Base-by-base conservation (phyloP, 805 yeast species). In the Candida bentonensis region DNA sequence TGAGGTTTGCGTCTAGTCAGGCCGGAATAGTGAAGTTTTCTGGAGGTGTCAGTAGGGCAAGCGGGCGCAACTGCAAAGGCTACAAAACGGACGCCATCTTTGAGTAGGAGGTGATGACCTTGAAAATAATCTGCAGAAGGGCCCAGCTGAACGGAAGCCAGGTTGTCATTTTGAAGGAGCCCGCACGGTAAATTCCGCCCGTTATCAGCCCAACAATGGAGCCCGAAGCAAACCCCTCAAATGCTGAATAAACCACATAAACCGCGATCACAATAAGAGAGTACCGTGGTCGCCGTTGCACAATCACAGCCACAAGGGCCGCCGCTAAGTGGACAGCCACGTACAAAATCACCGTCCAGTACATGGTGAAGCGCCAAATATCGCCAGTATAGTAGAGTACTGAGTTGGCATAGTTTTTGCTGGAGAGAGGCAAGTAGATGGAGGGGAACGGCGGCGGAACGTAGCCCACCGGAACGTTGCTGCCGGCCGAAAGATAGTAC, bases 101-200 rank as follows among this genome's bases (percentile, higher is more conserved):
- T 46, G 82, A 75, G 57, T 82, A 85, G 3, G 83, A 72, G 5
- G 79, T 72, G 26, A 80, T 67, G 27, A 85, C 69, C 56, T 82
- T 76, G 59, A 74, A 82, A 39, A 86, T 56, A 3, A 83, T 69
- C 52, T 77, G 78, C 3, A 82, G 72, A 2, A 82, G 61, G 0
- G 78, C 94, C 76, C 88, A 84, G 45, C 82, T 73, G 51, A 89
- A 71, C 0, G 98, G 97, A 4, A 89, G 76, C 98, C 98, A 89
- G 0, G 96, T 84, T 11, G 94, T 80, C 94, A 92, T 84, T 21
- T 82, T 73, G 53, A 89, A 76, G 21, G 81, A 69, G 0, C 95
- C 95, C 0, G 94, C 78, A 44, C 72, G 68, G 63, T 88, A 88
- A 4, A 87, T 72, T 1, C 86, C 82, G 27, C 79, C 79, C 15